Percentiles rank a stretch among this genome's conserved stretches.
phyloP scores from a whole-genome alignment of 371 early-diverging fungal species.

The Mucor indicus region DNA sequence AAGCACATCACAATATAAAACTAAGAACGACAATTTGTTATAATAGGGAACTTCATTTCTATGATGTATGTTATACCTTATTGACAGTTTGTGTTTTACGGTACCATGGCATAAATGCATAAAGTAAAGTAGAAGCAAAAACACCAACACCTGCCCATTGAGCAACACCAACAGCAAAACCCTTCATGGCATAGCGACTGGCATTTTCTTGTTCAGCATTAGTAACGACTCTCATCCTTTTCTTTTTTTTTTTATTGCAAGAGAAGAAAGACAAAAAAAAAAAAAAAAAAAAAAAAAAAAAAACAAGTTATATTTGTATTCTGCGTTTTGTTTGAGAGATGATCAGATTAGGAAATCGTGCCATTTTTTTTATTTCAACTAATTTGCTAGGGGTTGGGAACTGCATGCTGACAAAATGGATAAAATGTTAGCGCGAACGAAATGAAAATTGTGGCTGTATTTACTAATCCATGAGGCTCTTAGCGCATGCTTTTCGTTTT shows the following conservation, averaged over 20 bases:
- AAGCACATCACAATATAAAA: constrained; percentile 56
- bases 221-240: constrained; percentile 49
- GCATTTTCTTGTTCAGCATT: constrained; percentile 45
- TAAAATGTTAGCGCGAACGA: too few species aligned
- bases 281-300: constrained; percentile 1
- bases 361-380: too few species aligned
- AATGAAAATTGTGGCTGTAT: too few species aligned
- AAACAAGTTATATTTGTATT: background rate
- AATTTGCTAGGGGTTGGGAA: too few species aligned
- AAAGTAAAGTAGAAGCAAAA: constrained; percentile 39
- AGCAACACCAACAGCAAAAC: constrained; percentile 43
- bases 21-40: too few species aligned
- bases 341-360: too few species aligned
- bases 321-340: background rate
- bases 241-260: constrained; percentile 3
- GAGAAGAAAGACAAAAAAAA: background rate
- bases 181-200: constrained; percentile 48
- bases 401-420: too few species aligned
- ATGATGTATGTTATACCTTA: too few species aligned
- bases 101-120: constrained; percentile 48
- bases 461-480: too few species aligned
- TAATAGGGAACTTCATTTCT: too few species aligned
- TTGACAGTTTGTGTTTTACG: constrained; percentile 44
- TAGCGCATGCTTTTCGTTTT: too few species aligned
- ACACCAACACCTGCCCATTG: constrained; percentile 53